Conservation (phyloP, 495 filamentous ascomycete genomes). For the Paragyromitra xinjiangensis region DNA sequence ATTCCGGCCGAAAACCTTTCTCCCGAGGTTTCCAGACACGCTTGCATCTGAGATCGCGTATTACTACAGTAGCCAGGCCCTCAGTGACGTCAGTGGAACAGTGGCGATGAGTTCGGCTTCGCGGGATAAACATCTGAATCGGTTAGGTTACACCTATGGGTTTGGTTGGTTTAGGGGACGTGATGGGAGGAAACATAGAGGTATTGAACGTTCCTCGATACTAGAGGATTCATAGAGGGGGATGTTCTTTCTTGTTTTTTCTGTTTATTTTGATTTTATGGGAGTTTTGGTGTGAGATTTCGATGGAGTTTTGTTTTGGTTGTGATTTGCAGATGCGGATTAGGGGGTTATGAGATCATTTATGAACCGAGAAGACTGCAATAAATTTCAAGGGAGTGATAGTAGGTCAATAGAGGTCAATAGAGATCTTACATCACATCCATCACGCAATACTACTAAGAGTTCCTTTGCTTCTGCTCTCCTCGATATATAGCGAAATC, state of each 20-base stretch:
- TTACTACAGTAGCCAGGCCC: slow-evolving; percentile 40
- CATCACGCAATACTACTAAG: too few relatives aligned
- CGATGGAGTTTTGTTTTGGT: background rate
- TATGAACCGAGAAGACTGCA: background rate
- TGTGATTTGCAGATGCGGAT: background rate
- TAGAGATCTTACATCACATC: background rate
- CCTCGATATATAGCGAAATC: too few relatives aligned
- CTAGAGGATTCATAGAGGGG: slow-evolving; percentile 5
- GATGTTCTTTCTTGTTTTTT: background rate
- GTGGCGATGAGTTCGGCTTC: slow-evolving; percentile 35
- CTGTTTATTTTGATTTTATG: background rate
- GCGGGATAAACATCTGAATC: slow-evolving; percentile 28
- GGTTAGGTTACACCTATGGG: slow-evolving; percentile 43
- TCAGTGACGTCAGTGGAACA: slow-evolving; percentile 42
- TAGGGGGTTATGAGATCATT: background rate
- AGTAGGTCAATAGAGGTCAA: background rate
- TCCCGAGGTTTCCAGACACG: slow-evolving; percentile 38
- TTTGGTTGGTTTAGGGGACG: slow-evolving; percentile 31
- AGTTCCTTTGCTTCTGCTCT: too few relatives aligned
- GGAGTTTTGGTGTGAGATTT: background rate
- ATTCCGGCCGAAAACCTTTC: slow-evolving; percentile 29
- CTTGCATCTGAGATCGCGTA: slow-evolving; percentile 42
- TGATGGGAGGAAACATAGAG: slow-evolving; percentile 41
- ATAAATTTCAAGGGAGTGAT: background rate
- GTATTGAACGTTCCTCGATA: slow-evolving; percentile 36